A percentile compares a stretch with the other conserved stretches of the same genome.
Evolutionary conservation across 148 eudicot genomes (phyloP).

Genomic region (Rhododendron molle): DNA sequence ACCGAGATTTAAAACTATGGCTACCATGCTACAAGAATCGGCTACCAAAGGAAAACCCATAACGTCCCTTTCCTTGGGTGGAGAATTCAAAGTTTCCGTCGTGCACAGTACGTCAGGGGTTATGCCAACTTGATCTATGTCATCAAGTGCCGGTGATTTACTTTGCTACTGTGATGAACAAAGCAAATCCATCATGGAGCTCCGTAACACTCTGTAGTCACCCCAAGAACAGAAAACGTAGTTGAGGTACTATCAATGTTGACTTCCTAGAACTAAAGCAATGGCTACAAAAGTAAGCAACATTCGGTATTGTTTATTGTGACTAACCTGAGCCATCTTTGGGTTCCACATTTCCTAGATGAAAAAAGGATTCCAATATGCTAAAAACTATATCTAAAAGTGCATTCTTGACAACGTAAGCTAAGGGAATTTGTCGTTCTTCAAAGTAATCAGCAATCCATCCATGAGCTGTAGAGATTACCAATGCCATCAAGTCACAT

Average conservation of each 20-base stretch:
- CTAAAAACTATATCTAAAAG: background rate
- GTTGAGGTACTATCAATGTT: background rate
- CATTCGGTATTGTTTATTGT: background rate
- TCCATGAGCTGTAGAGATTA: background rate
- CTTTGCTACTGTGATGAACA: constrained; percentile 85
- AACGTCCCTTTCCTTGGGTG: no score
- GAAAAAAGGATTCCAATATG: background rate
- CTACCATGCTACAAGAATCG: no score
- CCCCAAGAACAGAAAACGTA: background rate
- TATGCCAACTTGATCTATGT: constrained; percentile 87
- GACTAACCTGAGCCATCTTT: background rate
- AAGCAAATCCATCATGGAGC: constrained; percentile 83
- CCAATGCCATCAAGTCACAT: background rate
- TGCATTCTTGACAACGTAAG: background rate
- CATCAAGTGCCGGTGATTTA: constrained; percentile 77
- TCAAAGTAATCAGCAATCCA: background rate
- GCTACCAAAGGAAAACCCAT: no score
- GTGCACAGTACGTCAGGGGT: constrained; percentile 85
- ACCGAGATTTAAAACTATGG: no score
- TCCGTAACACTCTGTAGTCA: constrained; percentile 76
- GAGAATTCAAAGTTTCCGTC: constrained; percentile 54
- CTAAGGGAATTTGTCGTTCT: background rate
- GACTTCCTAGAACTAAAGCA: background rate
- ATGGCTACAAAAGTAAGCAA: background rate
- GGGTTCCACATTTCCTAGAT: background rate